Base-by-base conservation (phyloP, 257 asterid genomes). In the Fraxinus quadrangulata region DNA sequence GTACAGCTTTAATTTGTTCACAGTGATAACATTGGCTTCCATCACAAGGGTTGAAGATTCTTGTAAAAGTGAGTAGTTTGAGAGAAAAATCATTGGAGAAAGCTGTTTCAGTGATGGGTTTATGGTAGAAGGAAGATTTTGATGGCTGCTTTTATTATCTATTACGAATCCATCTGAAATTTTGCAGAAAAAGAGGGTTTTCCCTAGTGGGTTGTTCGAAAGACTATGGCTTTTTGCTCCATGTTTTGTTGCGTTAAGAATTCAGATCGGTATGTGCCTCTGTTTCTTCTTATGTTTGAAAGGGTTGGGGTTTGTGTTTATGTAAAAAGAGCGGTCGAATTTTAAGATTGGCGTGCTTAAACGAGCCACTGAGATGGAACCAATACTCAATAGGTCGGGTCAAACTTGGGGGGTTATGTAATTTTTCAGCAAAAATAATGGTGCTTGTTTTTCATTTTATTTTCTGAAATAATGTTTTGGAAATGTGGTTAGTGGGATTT, bases 241-340 rank as follows among this genome's bases (percentile, higher is more conserved):
- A 61, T 86, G 77, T 87, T 92, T 65, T 88, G 94, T 34, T 92
- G 97, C 42, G 49, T 81, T 42, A 84, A 86, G 87, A 87, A 90
- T 85, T 87, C 87, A 81, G 90, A 91, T 83, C 86, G 94, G 97
- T 91, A 84, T 39, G 94, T 80, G 72, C 59, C 23, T 16, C 75
- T 76, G 30, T 31, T 71, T 75, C 67, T 67, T 76, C 73, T 61
- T 19, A 47, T 54, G 11, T 19, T 19, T 54, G 65, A 54, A n/a
- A 5, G 65, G 65, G 65, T 54, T n/a, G 65, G 65, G 3, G 65
- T 17, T n/a, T 54, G 61, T 17, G 65, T 54, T 54, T 19, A 2
- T 2, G 24, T 54, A 54, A 54, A 54, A 54, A 4, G 24, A 19
- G 26, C 65, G 79, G 81, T 75, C 66, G 65, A 37, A 56, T 80